phyloP scores from a whole-genome alignment of 2,329 filamentous ascomycete genomes.

The Helminthosporium solani region DNA sequence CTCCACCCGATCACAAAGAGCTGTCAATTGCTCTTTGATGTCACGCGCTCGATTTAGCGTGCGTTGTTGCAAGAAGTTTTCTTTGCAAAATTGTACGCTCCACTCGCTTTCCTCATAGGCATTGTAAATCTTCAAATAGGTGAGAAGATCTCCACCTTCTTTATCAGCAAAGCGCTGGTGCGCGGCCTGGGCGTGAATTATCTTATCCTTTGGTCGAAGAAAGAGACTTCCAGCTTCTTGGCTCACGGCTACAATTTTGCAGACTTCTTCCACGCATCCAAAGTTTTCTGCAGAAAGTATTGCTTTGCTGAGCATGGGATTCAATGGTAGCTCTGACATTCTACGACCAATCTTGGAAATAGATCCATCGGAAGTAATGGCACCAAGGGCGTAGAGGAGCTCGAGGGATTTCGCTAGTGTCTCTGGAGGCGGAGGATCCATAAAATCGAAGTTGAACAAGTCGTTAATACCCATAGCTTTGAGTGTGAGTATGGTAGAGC shows the following conservation, averaged over 20 bases:
- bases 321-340: slow-evolving; percentile 93
- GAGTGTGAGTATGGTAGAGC: slow-evolving; percentile 91
- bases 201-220: slow-evolving; percentile 95
- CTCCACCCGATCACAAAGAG: slow-evolving; percentile 91
- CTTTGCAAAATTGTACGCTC: too few relatives aligned
- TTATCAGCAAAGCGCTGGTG: slow-evolving; percentile 72
- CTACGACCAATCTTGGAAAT: slow-evolving; percentile 88
- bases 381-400: slow-evolving; percentile 87
- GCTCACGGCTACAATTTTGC: slow-evolving; percentile 93
- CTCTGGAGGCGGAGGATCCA: slow-evolving; percentile 96
- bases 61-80: slow-evolving; percentile 92
- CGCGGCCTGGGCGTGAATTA: slow-evolving; percentile 90
- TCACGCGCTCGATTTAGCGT: slow-evolving; percentile 86
- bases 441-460: slow-evolving; percentile 95
- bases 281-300: slow-evolving; percentile 86
- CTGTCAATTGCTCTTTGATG: slow-evolving; percentile 86
- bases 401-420: slow-evolving; percentile 96
- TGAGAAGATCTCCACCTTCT: slow-evolving; percentile 91
- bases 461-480: slow-evolving; percentile 99
- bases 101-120: too few relatives aligned
- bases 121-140: slow-evolving; percentile 89
- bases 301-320: slow-evolving; percentile 86
- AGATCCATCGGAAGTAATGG: slow-evolving; percentile 90
- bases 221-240: slow-evolving; percentile 86
- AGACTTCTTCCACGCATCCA: slow-evolving; percentile 88